These are phyloP conservation scores for Alnus rubra DNA, from an alignment of 306 rosid genomes.

Conservation along the genomic window DNA sequence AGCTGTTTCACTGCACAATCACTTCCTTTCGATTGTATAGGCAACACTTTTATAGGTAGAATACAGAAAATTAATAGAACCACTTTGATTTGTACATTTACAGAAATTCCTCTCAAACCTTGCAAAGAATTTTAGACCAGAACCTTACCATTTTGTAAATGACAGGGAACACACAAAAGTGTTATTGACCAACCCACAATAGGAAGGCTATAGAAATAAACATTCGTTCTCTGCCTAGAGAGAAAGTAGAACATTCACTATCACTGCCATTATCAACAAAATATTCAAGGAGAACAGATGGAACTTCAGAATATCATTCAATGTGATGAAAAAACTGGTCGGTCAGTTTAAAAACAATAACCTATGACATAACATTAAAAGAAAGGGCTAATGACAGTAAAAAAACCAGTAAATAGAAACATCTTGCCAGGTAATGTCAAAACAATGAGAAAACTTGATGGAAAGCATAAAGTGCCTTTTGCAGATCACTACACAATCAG, in stretches of 20 bases:
- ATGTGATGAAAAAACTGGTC: not conserved
- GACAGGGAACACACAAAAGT: not conserved
- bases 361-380: not conserved
- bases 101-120: not conserved
- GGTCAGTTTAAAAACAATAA: constrained; percentile 5
- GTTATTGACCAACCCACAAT: not conserved
- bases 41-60: not conserved
- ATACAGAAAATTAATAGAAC: too few species aligned
- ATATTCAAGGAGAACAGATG: not conserved
- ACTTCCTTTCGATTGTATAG: not conserved
- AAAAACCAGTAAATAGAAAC: constrained; percentile 12
- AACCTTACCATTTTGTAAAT: not conserved
- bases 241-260: not conserved
- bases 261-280: not conserved
- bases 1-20: not conserved
- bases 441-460: constrained; percentile 4
- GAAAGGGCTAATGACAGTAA: not conserved
- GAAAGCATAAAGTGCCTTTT: constrained; percentile 7
- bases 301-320: constrained; percentile 13
- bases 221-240: not conserved
- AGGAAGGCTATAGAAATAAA: not conserved
- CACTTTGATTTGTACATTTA: not conserved
- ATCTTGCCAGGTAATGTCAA: constrained; percentile 14
- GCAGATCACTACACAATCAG: constrained; percentile 31
- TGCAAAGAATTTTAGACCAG: not conserved